Percentiles rank a stretch among this genome's conserved stretches.
Conservation (phyloP, 1,284 basidiomycete species). For the Boletus semigastroideus region DNA sequence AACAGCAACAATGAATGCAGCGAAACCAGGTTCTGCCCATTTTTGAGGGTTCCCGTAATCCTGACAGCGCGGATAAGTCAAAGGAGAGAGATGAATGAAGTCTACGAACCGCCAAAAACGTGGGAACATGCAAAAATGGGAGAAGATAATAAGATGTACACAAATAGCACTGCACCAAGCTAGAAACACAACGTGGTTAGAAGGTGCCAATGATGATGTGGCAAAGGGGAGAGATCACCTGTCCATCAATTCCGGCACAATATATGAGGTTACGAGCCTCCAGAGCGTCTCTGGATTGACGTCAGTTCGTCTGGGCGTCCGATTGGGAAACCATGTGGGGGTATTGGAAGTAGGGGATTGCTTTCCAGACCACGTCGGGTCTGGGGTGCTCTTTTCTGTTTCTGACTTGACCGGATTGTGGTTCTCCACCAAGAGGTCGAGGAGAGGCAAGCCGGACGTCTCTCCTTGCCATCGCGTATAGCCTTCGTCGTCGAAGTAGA, state of each 20-base stretch:
- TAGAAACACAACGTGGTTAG: slow-evolving; percentile 33
- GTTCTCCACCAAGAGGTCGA: slow-evolving; percentile 75
- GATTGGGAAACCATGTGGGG: slow-evolving; percentile 74
- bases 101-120: slow-evolving; percentile 73
- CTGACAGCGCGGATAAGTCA: slow-evolving; percentile 37
- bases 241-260: slow-evolving; percentile 88
- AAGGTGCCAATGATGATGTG: slow-evolving; percentile 3
- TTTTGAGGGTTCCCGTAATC: slow-evolving; percentile 90
- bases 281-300: slow-evolving; percentile 78
- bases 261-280: slow-evolving; percentile 71
- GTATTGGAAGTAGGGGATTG: slow-evolving; percentile 28
- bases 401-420: slow-evolving; percentile 41
- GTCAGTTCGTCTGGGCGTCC: slow-evolving; percentile 68
- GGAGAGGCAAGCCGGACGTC: slow-evolving; percentile 82
- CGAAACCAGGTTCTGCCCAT: slow-evolving; percentile 92
- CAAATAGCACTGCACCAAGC: slow-evolving; percentile 76
- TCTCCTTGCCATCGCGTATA: slow-evolving; percentile 87
- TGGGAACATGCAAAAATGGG: slow-evolving; percentile 88
- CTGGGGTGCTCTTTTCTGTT: slow-evolving; percentile 27
- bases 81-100: slow-evolving; percentile 4
- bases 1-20: slow-evolving; percentile 84
- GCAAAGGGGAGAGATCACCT: slow-evolving; percentile 46
- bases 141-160: slow-evolving; percentile 90
- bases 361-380: slow-evolving; percentile 26
- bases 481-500: slow-evolving; percentile 82